phyloP scores from a whole-genome alignment of 2,329 filamentous ascomycete species.

The Blastomyces gilchristii region DNA sequence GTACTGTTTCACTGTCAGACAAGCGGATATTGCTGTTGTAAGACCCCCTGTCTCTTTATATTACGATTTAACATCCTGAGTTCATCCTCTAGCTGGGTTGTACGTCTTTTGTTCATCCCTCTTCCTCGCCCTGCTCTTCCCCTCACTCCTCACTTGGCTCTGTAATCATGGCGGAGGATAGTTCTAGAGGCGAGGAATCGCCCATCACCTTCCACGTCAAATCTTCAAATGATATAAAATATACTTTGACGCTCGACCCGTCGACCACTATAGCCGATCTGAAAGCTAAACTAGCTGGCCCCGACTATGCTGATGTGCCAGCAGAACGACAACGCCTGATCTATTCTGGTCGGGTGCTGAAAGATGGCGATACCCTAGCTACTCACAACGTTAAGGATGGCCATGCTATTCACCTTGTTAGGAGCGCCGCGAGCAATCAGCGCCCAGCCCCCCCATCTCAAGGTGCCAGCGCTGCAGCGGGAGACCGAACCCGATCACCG shows the following conservation, averaged over 20 bases:
- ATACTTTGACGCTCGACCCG: slow-evolving; percentile 67
- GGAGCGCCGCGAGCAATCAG: slow-evolving; percentile 83
- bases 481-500: slow-evolving; percentile 16
- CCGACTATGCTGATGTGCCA: slow-evolving; percentile 78
- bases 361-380: slow-evolving; percentile 77
- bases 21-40: neutral
- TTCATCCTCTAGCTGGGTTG: neutral
- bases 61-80: neutral
- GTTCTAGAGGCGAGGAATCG: slow-evolving; percentile 48
- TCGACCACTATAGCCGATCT: slow-evolving; percentile 71
- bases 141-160: neutral
- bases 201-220: slow-evolving; percentile 95
- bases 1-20: neutral
- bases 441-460: slow-evolving; percentile 40
- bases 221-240: slow-evolving; percentile 82
- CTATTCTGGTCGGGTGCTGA: slow-evolving; percentile 93
- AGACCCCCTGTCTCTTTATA: neutral
- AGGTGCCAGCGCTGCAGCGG: slow-evolving; percentile 15
- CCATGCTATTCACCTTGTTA: slow-evolving; percentile 93
- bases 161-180: slow-evolving; percentile 33
- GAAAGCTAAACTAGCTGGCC: slow-evolving; percentile 73
- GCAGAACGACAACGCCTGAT: slow-evolving; percentile 86
- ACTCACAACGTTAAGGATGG: slow-evolving; percentile 92
- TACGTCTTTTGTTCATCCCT: neutral
- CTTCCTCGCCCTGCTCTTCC: neutral